Percentiles rank a stretch among this genome's conserved stretches.
phyloP scores from a whole-genome alignment of 805 yeast species.

The Metschnikowia lachancei region DNA sequence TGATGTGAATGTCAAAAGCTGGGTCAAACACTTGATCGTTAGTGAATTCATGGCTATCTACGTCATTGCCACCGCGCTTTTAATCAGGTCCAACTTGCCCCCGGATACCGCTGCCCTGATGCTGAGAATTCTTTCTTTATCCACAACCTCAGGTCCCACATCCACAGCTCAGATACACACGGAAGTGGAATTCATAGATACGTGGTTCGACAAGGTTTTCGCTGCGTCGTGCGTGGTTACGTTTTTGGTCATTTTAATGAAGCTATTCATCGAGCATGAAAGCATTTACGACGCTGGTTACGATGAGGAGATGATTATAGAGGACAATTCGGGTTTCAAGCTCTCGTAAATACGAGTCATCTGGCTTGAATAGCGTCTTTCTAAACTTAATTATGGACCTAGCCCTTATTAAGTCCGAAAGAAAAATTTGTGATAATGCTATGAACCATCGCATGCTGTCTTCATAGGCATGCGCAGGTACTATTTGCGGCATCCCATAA shows the following conservation, averaged over 20 bases:
- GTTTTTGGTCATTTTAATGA: conserved; percentile 23
- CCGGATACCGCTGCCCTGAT: conserved; percentile 41
- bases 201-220: conserved; percentile 53
- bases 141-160: conserved; percentile 19
- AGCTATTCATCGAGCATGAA: conserved; percentile 19
- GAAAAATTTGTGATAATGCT: too few relatives aligned
- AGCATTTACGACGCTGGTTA: conserved; percentile 21
- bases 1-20: conserved; percentile 19
- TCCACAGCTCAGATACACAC: conserved; percentile 23
- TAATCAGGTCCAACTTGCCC: conserved; percentile 50
- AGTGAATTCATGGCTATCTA: conserved; percentile 51
- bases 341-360: conserved; percentile 3
- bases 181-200: conserved; percentile 48
- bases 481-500: too few relatives aligned
- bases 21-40: conserved; percentile 39
- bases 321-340: conserved; percentile 16
- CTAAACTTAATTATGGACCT: too few relatives aligned
- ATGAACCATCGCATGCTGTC: too few relatives aligned
- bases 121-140: conserved; percentile 36
- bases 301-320: conserved; percentile 38
- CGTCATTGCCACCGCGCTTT: conserved; percentile 49
- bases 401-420: too few relatives aligned
- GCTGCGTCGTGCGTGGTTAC: conserved; percentile 42
- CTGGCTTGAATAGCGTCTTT: too few relatives aligned
- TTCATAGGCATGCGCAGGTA: too few relatives aligned